Conservation (phyloP, 305 asterid genomes). For the Stenogyne calaminthoides region DNA sequence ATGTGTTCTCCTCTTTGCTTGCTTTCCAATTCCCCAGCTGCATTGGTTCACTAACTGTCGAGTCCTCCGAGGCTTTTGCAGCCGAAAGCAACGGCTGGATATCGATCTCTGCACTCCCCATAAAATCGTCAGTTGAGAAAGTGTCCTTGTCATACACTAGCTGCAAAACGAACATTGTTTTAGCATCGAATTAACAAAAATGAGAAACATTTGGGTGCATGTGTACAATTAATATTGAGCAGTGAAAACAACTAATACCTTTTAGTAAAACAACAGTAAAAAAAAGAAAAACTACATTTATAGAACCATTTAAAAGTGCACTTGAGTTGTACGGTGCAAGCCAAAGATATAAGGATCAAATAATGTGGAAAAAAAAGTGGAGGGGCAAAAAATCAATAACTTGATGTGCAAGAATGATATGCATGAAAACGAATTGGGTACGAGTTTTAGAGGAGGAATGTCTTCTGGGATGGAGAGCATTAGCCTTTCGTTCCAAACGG, state of each 20-base stretch:
- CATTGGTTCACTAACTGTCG: slow-evolving; percentile 46
- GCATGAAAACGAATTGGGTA: slow-evolving; percentile 31
- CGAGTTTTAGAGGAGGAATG: slow-evolving; percentile 84
- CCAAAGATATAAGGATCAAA: no score
- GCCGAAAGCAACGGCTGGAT: slow-evolving; percentile 81
- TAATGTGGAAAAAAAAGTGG: no score
- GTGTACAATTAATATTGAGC: no score
- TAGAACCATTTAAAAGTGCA: no score
- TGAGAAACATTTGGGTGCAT: no score
- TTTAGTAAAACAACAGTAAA: no score
- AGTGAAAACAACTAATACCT: no score
- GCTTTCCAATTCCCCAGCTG: slow-evolving; percentile 56
- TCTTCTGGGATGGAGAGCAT: slow-evolving; percentile 93
- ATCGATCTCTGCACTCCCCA: slow-evolving; percentile 96
- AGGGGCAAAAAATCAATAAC: background rate
- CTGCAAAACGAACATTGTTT: slow-evolving; percentile 40
- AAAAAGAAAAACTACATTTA: no score
- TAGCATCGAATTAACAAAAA: background rate
- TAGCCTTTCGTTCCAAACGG: slow-evolving; percentile 94
- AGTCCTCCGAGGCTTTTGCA: slow-evolving; percentile 68
- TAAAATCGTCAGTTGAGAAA: slow-evolving; percentile 85
- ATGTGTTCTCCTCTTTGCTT: slow-evolving; percentile 60
- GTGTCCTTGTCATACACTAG: slow-evolving; percentile 92
- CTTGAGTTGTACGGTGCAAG: no score
- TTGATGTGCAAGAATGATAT: background rate